Evolutionary conservation across 352 stramenopile species (phyloP).

Genomic region (Pythium folliculosum): DNA sequence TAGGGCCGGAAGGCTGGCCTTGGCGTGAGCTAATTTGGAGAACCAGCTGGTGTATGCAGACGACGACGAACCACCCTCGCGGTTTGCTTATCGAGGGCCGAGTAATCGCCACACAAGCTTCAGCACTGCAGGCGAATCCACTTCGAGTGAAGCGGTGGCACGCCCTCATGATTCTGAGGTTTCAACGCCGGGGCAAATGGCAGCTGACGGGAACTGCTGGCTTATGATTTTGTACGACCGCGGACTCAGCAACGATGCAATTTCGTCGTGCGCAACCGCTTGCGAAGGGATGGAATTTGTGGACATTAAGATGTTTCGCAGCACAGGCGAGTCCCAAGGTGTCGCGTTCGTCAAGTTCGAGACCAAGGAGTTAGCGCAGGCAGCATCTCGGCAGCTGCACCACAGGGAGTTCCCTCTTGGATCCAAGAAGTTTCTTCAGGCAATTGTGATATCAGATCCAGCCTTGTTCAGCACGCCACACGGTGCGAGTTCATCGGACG

Average conservation of each 20-base stretch:
- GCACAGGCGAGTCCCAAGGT: conserved; percentile 60
- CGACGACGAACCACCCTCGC: conserved; percentile 2
- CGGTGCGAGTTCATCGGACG: conserved; percentile 13
- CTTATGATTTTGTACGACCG: conserved; percentile 74
- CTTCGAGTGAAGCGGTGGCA: conserved; percentile 17
- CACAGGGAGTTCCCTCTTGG: conserved; percentile 55
- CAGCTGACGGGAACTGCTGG: conserved; percentile 39
- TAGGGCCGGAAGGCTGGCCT: background rate
- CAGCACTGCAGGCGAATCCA: conserved; percentile 23
- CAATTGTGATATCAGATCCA: conserved; percentile 69
- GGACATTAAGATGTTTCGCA: conserved; percentile 77
- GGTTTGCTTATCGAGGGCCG: background rate
- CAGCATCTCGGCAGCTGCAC: conserved; percentile 58
- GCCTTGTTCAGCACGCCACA: conserved; percentile 68
- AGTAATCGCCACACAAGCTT: background rate
- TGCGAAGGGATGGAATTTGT: conserved; percentile 79
- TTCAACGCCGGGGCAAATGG: too few species aligned
- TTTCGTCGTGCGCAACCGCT: conserved; percentile 60
- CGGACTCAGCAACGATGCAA: conserved; percentile 53
- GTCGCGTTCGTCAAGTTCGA: conserved; percentile 81
- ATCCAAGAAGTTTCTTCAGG: conserved; percentile 57
- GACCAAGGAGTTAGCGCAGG: conserved; percentile 41
- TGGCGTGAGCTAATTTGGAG: background rate
- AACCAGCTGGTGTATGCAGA: conserved; percentile 23
- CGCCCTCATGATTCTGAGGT: background rate